Percentiles rank a stretch among this genome's conserved stretches.
Evolutionary conservation across 495 filamentous ascomycete species (phyloP).

Genomic region (Entonaema liquescens): DNA sequence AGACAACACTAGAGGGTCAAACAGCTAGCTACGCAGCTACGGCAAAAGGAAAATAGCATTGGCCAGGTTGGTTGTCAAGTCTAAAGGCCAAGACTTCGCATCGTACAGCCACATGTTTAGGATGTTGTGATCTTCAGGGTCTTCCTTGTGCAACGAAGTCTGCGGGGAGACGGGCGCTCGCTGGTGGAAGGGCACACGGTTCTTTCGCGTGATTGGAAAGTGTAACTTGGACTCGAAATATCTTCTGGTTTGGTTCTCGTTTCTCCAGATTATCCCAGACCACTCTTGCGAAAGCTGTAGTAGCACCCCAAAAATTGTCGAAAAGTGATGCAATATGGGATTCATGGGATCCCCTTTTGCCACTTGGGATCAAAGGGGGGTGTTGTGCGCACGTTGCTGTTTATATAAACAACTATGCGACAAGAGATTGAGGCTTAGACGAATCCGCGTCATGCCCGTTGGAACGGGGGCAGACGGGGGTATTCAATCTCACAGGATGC

Average conservation of each 20-base stretch:
- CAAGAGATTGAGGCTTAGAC: slow-evolving; percentile 34
- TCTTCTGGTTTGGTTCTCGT: slow-evolving; percentile 16
- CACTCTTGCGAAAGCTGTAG: slow-evolving; percentile 25
- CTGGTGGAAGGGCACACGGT: slow-evolving; percentile 26
- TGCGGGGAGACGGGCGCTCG: slow-evolving; percentile 39
- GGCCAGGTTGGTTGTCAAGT: slow-evolving; percentile 30
- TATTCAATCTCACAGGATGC: slow-evolving; percentile 28
- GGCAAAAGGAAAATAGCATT: slow-evolving; percentile 30
- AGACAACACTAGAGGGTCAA: background rate
- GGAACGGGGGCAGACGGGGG: slow-evolving; percentile 7
- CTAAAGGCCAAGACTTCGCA: slow-evolving; percentile 37
- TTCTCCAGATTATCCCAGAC: slow-evolving; percentile 34
- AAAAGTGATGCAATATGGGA: slow-evolving; percentile 38
- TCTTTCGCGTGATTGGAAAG: slow-evolving; percentile 34
- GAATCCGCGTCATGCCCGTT: slow-evolving; percentile 32
- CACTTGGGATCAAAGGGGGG: slow-evolving; percentile 26
- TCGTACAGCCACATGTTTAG: slow-evolving; percentile 43
- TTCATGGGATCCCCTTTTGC: slow-evolving; percentile 34
- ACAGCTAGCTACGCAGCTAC: slow-evolving; percentile 16
- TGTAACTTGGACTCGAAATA: slow-evolving; percentile 22
- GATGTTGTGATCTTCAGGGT: slow-evolving; percentile 43
- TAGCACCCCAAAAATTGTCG: slow-evolving; percentile 31
- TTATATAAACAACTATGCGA: slow-evolving; percentile 40
- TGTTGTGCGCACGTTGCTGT: slow-evolving; percentile 35
- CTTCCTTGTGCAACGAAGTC: slow-evolving; percentile 36